phyloP scores from a whole-genome alignment of 768 basidiomycete species.

The Leccinum longicurvipes region DNA sequence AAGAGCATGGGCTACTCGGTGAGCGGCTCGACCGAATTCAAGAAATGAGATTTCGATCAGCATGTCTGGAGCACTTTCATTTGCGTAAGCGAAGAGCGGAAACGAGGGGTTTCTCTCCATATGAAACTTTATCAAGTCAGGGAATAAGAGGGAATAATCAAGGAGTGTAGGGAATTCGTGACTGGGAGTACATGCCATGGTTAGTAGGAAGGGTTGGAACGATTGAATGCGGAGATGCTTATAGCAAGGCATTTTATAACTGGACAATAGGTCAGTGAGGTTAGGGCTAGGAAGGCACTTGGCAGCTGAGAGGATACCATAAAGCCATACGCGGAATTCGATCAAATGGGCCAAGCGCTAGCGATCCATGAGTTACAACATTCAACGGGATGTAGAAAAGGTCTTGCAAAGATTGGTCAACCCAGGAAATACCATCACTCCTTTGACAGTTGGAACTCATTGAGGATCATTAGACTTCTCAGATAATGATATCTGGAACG shows the following conservation, averaged over 20 bases:
- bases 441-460: too few species aligned
- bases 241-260: slow-evolving; percentile 14
- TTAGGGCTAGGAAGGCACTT: too few species aligned
- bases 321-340: too few species aligned
- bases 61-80: slow-evolving; percentile 7
- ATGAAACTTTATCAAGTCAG: slow-evolving; percentile 27
- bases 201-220: background rate
- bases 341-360: too few species aligned
- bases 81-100: slow-evolving; percentile 17
- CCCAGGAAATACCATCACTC: too few species aligned
- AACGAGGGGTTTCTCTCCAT: slow-evolving; percentile 22
- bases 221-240: background rate
- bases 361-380: too few species aligned
- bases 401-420: too few species aligned
- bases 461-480: too few species aligned
- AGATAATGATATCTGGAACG: too few species aligned
- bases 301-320: too few species aligned
- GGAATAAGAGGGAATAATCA: slow-evolving; percentile 20
- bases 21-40: slow-evolving; percentile 30
- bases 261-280: background rate
- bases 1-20: slow-evolving; percentile 38
- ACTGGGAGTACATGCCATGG: slow-evolving; percentile 1
- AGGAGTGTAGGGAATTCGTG: slow-evolving; percentile 19
- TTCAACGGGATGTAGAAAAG: too few species aligned
- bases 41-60: slow-evolving; percentile 20